Base-by-base conservation (phyloP, 768 basidiomycete species). In the Lactifluus rugatus region DNA sequence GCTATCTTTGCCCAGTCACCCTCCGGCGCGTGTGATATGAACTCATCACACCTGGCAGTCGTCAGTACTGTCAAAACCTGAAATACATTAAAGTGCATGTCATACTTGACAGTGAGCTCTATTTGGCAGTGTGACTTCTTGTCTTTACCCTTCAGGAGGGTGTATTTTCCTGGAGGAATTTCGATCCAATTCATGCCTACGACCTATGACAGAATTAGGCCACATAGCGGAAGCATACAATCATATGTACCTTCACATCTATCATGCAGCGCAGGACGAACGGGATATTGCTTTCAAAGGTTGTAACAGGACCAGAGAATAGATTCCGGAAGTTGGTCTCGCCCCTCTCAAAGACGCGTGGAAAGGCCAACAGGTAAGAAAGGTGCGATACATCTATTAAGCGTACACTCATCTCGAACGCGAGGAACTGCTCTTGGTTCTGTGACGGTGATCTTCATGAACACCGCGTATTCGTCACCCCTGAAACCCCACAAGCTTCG, bases 131-230 rank as follows among this genome's bases (percentile, higher is more conserved):
- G 78, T 1, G 94, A 94, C 48, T 78, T 78, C 66, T 83, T 89
- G 37, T 77, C 73, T 44, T 75, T 75, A 11, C 71, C 75, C 2
- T 78, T 67, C n/a, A 84, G 57, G 19, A 94, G 67, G 13, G 75
- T 75, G 67, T 96, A 99, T 64, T 83, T 82, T 2, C 89, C 89
- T 3, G 87, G 83, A 5, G 87, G 87, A 9, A 96, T 75, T 72
- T 98, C 93, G 52, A 99, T 87, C 95, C 96, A 99, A 68, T 97
- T 98, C 96, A 99, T 98, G 9, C 96, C 96, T 49, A 94, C 85
- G 31, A 99, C 84, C 90, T 93, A 62, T 1, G 23, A 52, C 58
- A 11, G 19, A 2, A 34, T 2, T 42, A 47, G 19, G 48, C 58
- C 34, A 0, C 21, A 25, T 19, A 13, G 11, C 19, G n/a, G 17